phyloP scores from a whole-genome alignment of 345 rosid genomes.

The Hypericum androsaemum region DNA sequence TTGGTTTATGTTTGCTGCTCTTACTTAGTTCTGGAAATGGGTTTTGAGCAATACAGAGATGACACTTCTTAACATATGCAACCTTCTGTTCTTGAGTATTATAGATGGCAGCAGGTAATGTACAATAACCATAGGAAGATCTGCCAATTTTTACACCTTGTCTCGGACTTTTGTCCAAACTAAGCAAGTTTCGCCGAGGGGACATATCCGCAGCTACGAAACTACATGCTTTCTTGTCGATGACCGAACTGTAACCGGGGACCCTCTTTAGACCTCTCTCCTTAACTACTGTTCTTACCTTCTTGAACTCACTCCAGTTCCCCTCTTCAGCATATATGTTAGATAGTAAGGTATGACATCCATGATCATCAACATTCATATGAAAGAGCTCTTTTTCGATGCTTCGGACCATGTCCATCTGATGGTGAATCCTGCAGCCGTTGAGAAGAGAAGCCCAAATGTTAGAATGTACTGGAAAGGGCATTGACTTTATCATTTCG shows the following conservation, averaged over 20 bases:
- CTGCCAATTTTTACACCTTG: too few species aligned
- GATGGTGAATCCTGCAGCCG: constrained; percentile 67
- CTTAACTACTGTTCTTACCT: constrained; percentile 39
- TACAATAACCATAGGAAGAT: background rate
- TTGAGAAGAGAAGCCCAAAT: constrained; percentile 68
- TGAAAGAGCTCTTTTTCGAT: constrained; percentile 33
- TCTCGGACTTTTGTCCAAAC: background rate
- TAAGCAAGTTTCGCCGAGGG: constrained; percentile 2
- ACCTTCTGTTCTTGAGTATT: too few species aligned
- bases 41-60: too few species aligned
- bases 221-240: constrained; percentile 8
- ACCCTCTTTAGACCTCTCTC: constrained; percentile 44
- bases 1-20: too few species aligned
- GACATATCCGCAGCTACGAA: constrained; percentile 15
- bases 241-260: constrained; percentile 48
- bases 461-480: constrained; percentile 47
- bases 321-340: constrained; percentile 73
- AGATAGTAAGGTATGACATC: constrained; percentile 56
- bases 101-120: too few species aligned
- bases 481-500: constrained; percentile 47
- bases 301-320: constrained; percentile 49
- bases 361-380: constrained; percentile 46
- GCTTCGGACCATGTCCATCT: constrained; percentile 50
- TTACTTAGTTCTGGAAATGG: too few species aligned
- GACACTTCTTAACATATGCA: too few species aligned